Percentiles rank a stretch among this genome's conserved stretches.
Conservation (phyloP, 176 grass and related monocot species). For the Aegilops umbellulata region DNA sequence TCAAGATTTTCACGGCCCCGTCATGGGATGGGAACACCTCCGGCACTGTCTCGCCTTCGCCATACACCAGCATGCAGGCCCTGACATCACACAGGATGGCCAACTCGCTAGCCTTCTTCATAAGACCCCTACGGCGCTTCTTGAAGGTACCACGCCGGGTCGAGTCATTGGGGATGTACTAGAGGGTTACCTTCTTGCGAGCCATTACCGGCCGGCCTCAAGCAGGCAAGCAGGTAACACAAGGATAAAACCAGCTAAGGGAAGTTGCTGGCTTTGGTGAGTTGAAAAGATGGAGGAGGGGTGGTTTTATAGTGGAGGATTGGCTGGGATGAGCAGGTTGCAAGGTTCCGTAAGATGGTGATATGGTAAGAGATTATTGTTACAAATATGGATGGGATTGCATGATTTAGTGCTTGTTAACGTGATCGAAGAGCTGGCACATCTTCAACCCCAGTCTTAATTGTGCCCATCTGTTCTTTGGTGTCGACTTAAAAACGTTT, state of each 20-base stretch:
- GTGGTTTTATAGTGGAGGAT: background rate
- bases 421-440: background rate
- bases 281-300: background rate
- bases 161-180: conserved; percentile 30
- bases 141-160: conserved; percentile 26
- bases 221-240: background rate
- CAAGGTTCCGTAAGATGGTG: background rate
- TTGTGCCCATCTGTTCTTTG: background rate
- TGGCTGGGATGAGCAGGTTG: background rate
- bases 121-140: conserved; percentile 21
- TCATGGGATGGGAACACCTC: conserved; percentile 22
- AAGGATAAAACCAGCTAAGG: background rate
- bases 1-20: background rate
- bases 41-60: background rate
- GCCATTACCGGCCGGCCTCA: conserved; percentile 18
- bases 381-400: background rate
- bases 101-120: conserved; percentile 45
- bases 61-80: conserved; percentile 29
- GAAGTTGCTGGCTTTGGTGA: background rate
- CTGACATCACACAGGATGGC: conserved; percentile 26
- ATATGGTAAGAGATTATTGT: conserved; percentile 3
- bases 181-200: conserved; percentile 31
- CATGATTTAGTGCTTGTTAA: background rate
- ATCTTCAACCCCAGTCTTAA: background rate
- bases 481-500: background rate